A percentile compares a stretch with the other conserved stretches of the same genome.
Evolutionary conservation across 805 yeast genomes (phyloP).

Genomic region (Yarrowia sp.): DNA sequence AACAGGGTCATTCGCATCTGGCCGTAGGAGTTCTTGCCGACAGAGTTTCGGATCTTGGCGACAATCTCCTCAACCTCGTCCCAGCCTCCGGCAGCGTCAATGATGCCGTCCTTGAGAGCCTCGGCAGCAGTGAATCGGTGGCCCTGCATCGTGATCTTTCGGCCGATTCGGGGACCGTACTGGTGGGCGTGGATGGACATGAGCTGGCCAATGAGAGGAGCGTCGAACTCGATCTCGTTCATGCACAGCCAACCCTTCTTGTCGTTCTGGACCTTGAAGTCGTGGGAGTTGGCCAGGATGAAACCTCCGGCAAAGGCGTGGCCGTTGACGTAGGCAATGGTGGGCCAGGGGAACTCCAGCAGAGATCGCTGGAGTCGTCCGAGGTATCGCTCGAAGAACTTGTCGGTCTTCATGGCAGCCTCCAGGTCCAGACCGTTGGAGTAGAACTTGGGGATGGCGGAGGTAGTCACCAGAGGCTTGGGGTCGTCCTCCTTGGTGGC

Average conservation of each 20-base stretch:
- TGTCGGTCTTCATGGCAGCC: constrained; percentile 38
- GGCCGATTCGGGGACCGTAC: constrained; percentile 36
- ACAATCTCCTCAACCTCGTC: constrained; percentile 39
- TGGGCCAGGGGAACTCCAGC: constrained; percentile 43
- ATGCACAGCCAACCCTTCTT: constrained; percentile 41
- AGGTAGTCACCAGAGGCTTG: constrained; percentile 42
- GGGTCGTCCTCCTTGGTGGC: constrained; percentile 33
- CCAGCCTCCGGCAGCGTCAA: constrained; percentile 40
- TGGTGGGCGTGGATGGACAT: constrained; percentile 39
- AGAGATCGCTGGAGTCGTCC: constrained; percentile 39
- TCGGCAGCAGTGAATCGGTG: constrained; percentile 39
- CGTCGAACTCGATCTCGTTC: constrained; percentile 43
- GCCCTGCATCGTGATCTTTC: constrained; percentile 39
- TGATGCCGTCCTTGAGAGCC: constrained; percentile 35
- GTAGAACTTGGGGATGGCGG: constrained; percentile 41
- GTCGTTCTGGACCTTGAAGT: constrained; percentile 44
- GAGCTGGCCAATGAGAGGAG: constrained; percentile 41
- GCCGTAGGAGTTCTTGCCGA: constrained; percentile 16
- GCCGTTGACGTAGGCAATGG: constrained; percentile 43
- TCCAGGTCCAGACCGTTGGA: constrained; percentile 43
- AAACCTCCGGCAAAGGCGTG: constrained; percentile 46
- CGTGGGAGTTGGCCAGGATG: constrained; percentile 42
- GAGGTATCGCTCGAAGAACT: constrained; percentile 38
- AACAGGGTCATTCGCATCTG: constrained; percentile 23
- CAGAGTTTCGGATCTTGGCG: constrained; percentile 26